Evolutionary conservation across 441 rosid species (phyloP).

Genomic region (Raphanus hybrid): DNA sequence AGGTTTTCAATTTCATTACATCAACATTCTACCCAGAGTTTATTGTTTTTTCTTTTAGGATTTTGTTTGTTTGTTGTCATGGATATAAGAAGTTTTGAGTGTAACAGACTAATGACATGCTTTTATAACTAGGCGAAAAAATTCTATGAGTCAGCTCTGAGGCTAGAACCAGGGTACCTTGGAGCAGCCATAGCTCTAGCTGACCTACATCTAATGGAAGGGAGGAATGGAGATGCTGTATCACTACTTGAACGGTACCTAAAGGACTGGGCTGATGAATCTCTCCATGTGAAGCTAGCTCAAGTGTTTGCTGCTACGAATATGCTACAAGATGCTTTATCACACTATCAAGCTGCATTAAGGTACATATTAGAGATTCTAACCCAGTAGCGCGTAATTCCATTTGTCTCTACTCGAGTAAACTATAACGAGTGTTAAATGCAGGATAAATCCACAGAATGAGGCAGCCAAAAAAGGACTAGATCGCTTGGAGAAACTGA

Average conservation of each 20-base stretch:
- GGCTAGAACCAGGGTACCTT: slow-evolving; percentile 94
- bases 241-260: slow-evolving; percentile 91
- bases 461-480: slow-evolving; percentile 97
- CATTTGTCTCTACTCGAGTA: neutral
- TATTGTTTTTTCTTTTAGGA: neutral
- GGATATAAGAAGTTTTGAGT: neutral
- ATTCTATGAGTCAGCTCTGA: slow-evolving; percentile 92
- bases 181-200: slow-evolving; percentile 98
- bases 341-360: slow-evolving; percentile 91
- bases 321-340: slow-evolving; percentile 83
- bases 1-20: slow-evolving; percentile 6
- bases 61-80: neutral
- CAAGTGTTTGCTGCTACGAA: slow-evolving; percentile 91
- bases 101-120: slow-evolving; percentile 5
- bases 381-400: neutral
- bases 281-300: slow-evolving; percentile 96
- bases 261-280: slow-evolving; percentile 98
- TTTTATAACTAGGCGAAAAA: slow-evolving; percentile 79
- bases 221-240: slow-evolving; percentile 92
- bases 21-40: neutral
- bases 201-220: slow-evolving; percentile 90
- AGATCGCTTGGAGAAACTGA: slow-evolving; percentile 94
- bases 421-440: slow-evolving; percentile 17
- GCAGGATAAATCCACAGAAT: slow-evolving; percentile 88
- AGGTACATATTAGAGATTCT: slow-evolving; percentile 50